These are phyloP conservation scores for Ephemerocybe angulata DNA, from an alignment of 768 basidiomycete species.

Conservation along the genomic window DNA sequence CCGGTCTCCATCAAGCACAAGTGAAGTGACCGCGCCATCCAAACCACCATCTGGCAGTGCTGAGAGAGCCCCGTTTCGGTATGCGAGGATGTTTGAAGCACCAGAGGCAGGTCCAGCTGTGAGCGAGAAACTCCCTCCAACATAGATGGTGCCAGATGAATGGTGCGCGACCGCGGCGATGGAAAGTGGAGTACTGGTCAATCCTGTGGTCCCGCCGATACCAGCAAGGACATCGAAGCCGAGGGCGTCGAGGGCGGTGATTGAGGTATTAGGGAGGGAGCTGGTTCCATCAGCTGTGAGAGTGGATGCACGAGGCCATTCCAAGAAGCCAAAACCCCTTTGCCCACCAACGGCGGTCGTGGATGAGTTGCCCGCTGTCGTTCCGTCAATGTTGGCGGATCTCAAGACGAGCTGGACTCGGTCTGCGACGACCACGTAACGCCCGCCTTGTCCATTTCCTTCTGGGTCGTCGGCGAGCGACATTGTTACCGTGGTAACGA, in stretches of 20 bases:
- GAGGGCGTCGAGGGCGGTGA: conserved; percentile 63
- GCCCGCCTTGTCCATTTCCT: conserved; percentile 58
- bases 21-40: conserved; percentile 70
- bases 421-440: conserved; percentile 83
- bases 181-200: conserved; percentile 33
- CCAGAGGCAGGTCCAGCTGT: conserved; percentile 52
- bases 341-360: conserved; percentile 30
- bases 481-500: conserved; percentile 74
- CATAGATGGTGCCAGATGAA: conserved; percentile 58
- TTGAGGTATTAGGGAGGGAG: conserved; percentile 59
- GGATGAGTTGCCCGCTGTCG: conserved; percentile 28
- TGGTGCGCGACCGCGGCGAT: conserved; percentile 63
- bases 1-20: conserved; percentile 57
- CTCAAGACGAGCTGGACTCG: conserved; percentile 75
- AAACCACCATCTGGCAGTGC: conserved; percentile 65
- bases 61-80: conserved; percentile 54
- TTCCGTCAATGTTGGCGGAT: conserved; percentile 45
- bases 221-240: conserved; percentile 60
- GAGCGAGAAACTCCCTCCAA: conserved; percentile 76
- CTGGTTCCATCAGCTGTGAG: conserved; percentile 54
- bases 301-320: conserved; percentile 64
- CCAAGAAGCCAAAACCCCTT: conserved; percentile 80
- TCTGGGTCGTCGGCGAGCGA: conserved; percentile 61
- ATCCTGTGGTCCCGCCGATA: conserved; percentile 44
- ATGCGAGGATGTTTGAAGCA: conserved; percentile 68